A percentile compares a stretch with the other conserved stretches of the same genome.
Evolutionary conservation across 371 early-diverging fungal species (phyloP).

Genomic region (Umbelopsis sp.): DNA sequence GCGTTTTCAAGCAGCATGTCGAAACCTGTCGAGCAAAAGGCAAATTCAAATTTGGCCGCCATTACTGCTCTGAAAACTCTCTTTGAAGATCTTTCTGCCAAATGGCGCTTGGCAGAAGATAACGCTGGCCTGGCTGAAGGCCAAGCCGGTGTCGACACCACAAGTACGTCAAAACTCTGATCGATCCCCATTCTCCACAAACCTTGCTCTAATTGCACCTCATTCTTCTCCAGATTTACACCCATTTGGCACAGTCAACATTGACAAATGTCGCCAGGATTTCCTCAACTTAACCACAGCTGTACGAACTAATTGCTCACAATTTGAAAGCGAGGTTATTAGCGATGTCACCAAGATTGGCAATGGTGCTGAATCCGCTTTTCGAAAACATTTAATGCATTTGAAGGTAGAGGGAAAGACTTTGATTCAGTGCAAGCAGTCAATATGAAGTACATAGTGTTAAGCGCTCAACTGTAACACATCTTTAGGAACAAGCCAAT

Average conservation of each 20-base stretch:
- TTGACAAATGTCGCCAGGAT: conserved; percentile 51
- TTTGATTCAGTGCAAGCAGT: no score
- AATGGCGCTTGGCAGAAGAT: neutral
- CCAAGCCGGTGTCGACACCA: neutral
- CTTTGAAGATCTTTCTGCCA: neutral
- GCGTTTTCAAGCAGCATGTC: conserved; percentile 8
- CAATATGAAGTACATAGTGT: neutral
- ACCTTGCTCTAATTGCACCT: neutral
- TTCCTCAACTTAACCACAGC: conserved; percentile 53
- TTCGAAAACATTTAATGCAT: conserved; percentile 60
- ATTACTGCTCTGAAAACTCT: conserved; percentile 1
- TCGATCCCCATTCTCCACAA: neutral
- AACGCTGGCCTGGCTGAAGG: neutral
- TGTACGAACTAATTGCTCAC: conserved; percentile 59
- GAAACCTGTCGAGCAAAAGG: neutral
- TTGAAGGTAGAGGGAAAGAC: conserved; percentile 38
- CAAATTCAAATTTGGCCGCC: conserved; percentile 8
- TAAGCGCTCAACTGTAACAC: neutral
- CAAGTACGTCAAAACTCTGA: neutral
- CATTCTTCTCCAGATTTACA: conserved; percentile 42
- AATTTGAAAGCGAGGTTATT: conserved; percentile 61
- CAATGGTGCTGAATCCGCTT: conserved; percentile 55
- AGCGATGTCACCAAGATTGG: conserved; percentile 64
- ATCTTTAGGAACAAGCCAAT: conserved; percentile 53
- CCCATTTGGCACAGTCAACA: conserved; percentile 58